Evolutionary conservation across 495 filamentous ascomycete species (phyloP), one percentile per base, ranked within the genome.

Genomic region (Hypoxylon subgilvum): DNA sequence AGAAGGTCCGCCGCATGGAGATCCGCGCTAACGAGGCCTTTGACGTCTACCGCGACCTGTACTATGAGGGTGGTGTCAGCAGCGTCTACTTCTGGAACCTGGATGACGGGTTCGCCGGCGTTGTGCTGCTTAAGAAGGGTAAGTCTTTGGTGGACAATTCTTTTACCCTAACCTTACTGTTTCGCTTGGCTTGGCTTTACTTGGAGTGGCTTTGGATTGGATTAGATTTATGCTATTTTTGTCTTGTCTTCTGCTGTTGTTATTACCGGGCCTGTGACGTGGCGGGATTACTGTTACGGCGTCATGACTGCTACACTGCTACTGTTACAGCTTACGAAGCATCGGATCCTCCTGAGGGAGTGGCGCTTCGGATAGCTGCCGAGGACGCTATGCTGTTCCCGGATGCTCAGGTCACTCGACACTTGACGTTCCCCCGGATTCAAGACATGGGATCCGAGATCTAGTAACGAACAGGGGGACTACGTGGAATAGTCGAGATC

Each of bases 31-130:
- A 97, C 62, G 92, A 96, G 74, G 93, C 90, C 14, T 95, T 99
- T 72, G 94, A 99, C 75, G 84, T 97, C 51, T 99, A 99, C 73
- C 81, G 94, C 44, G 94, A 97, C 70, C 77, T 99, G 74, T 98
- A 99, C 75, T 99, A 97, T 66, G 94, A 97, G 76, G 95, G 94
- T 8, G 94, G 94, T 8, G 89, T 97, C 17, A 89, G 86, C 32
- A 94, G 89, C 61, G 95, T 96, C 7, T 99, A 99, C 74, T 89
- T 99, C 57, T 99, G 94, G 94, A 95, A 97, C 72, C 73, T 97
- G 76, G 95, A 99, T 67, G 94, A 97, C 74, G 95, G 94, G 21
- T 99, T 99, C 74, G 95, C 94, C 0, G 94, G 94, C 2, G 94
- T 96, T 25, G 90, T 97, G 32, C 74, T 99, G 52, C 73, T 99